Percentiles rank a stretch among this genome's conserved stretches.
phyloP scores from a whole-genome alignment of 257 asterid species.

The Cordia subcordata region DNA sequence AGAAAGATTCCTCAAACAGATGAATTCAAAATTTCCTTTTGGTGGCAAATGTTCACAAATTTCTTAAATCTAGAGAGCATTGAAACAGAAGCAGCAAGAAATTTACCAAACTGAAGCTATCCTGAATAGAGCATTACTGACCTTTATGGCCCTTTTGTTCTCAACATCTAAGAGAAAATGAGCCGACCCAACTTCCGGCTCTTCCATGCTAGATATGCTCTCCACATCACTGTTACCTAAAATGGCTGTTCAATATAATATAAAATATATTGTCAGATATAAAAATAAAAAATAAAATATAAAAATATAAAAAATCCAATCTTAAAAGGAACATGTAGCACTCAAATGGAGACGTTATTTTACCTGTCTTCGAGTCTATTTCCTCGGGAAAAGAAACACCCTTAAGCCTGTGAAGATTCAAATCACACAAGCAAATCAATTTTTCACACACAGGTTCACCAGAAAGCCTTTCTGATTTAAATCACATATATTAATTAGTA shows the following conservation, averaged over 20 bases:
- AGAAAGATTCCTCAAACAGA: no score
- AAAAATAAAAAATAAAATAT: no score
- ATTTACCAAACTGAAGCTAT: not conserved
- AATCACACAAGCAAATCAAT: not conserved
- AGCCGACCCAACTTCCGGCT: constrained; percentile 79
- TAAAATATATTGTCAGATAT: no score
- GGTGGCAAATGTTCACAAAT: no score
- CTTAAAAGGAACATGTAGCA: no score
- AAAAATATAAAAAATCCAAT: no score
- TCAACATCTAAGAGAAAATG: constrained; percentile 75
- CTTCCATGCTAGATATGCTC: constrained; percentile 35
- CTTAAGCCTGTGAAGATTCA: constrained; percentile 26
- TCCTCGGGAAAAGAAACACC: no score
- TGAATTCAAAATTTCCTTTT: no score
- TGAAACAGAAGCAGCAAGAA: not conserved
- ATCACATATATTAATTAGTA: not conserved
- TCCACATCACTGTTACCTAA: constrained; percentile 26
- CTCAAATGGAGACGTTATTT: no score
- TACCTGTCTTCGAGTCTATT: not conserved
- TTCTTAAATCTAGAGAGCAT: no score
- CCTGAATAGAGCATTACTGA: constrained; percentile 12
- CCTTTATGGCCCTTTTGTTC: constrained; percentile 82
- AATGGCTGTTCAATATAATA: no score
- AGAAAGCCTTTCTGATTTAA: not conserved
- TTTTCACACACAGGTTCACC: no score